phyloP scores from a whole-genome alignment of 257 asterid genomes.

The Linderniella brevidens region DNA sequence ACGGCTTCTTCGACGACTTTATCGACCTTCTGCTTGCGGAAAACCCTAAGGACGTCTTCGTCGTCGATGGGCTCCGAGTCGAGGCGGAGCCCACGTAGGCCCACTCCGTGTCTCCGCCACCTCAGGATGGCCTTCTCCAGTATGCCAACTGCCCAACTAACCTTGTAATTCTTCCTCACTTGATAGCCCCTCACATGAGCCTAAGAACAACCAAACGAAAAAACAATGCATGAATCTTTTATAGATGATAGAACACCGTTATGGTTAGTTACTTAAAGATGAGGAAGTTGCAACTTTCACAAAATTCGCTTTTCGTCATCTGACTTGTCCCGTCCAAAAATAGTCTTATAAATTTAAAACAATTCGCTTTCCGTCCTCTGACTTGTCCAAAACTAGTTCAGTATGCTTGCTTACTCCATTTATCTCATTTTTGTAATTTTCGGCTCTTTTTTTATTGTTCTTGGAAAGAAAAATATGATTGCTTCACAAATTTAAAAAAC shows the following conservation, averaged over 20 bases:
- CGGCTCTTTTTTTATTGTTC: too few relatives aligned
- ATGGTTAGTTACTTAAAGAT: conserved; percentile 3
- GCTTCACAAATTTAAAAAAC: too few relatives aligned
- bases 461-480: too few relatives aligned
- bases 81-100: conserved; percentile 59
- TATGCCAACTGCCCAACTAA: conserved; percentile 88
- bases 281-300: too few relatives aligned
- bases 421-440: too few relatives aligned
- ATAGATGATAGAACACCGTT: neutral
- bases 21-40: conserved; percentile 79
- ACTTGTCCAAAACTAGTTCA: too few relatives aligned
- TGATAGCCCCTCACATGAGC: conserved; percentile 96
- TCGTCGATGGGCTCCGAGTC: conserved; percentile 39
- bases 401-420: too few relatives aligned
- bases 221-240: neutral
- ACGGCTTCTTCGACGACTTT: conserved; percentile 75
- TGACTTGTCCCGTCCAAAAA: too few relatives aligned
- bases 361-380: too few relatives aligned
- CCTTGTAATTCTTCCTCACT: conserved; percentile 58
- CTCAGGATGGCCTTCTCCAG: conserved; percentile 80
- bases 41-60: conserved; percentile 67
- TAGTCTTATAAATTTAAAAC: too few relatives aligned
- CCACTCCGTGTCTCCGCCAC: conserved; percentile 84
- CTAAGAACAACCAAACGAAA: conserved; percentile 22
- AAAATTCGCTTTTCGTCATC: too few relatives aligned